Conservation (phyloP, 306 rosid genomes). For the Trifolium fragiferum region DNA sequence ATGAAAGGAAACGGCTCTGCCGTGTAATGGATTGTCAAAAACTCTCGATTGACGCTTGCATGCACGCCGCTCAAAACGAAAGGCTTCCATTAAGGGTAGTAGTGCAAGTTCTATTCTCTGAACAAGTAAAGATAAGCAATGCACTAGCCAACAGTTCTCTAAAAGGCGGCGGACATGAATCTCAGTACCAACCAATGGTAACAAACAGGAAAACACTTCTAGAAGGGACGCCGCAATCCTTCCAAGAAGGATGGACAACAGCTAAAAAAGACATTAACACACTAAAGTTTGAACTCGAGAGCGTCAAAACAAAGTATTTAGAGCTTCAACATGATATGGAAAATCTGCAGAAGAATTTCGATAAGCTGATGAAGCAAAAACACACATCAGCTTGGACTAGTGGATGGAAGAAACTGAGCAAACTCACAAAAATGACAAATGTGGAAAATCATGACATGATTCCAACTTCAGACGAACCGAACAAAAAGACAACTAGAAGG, state of each 20-base stretch:
- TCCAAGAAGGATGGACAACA: conserved; percentile 97
- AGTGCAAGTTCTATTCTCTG: conserved; percentile 94
- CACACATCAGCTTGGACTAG: conserved; percentile 84
- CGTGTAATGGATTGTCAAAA: conserved; percentile 98
- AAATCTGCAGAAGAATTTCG: conserved; percentile 82
- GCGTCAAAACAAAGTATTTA: conserved; percentile 77
- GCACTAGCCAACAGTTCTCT: conserved; percentile 67
- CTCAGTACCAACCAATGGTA: conserved; percentile 76
- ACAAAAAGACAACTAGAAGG: conserved; percentile 70
- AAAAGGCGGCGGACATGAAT: conserved; percentile 63
- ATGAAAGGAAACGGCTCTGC: conserved; percentile 92
- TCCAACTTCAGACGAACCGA: conserved; percentile 55
- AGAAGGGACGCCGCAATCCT: conserved; percentile 94
- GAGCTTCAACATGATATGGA: conserved; percentile 94
- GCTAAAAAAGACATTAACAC: conserved; percentile 95
- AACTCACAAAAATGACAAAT: conserved; percentile 68
- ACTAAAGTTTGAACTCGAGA: conserved; percentile 88
- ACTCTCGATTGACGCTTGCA: conserved; percentile 95
- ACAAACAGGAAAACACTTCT: conserved; percentile 79
- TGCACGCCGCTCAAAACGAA: conserved; percentile 98
- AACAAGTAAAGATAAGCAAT: conserved; percentile 92
- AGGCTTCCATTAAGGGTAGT: conserved; percentile 94
- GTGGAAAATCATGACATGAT: conserved; percentile 61
- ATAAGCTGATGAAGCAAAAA: conserved; percentile 78
- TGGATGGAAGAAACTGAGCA: conserved; percentile 96